Conservation (phyloP, 306 rosid species). For the Castanospermum australe region DNA sequence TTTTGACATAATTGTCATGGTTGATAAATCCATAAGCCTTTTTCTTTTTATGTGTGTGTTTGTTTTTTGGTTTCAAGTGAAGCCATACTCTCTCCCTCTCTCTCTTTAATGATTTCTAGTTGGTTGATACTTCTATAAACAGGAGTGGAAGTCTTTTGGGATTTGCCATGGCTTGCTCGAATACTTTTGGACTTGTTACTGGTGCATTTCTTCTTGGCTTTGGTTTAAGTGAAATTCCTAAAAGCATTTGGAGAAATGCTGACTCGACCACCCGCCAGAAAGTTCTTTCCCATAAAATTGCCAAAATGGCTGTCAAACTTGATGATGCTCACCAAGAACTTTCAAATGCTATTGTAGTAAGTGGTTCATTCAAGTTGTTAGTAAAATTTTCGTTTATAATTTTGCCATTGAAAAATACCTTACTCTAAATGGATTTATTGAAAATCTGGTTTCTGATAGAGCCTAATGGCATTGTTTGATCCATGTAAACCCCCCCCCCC, state of each 20-base stretch:
- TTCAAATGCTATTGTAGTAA: conserved; percentile 93
- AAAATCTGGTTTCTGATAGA: not conserved
- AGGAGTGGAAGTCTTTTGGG: conserved; percentile 83
- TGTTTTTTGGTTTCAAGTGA: not conserved
- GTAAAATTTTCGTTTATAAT: not conserved
- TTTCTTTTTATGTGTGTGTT: conserved; percentile 13
- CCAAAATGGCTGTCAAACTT: conserved; percentile 90
- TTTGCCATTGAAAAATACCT: not conserved
- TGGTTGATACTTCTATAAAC: conserved; percentile 36
- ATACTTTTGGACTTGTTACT: conserved; percentile 97
- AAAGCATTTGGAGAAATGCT: conserved; percentile 88
- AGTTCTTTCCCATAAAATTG: conserved; percentile 92
- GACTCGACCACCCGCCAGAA: conserved; percentile 90
- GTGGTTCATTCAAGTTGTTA: conserved; percentile 23
- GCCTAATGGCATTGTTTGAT: not conserved
- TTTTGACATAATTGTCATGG: conserved; percentile 9
- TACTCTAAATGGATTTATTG: not conserved
- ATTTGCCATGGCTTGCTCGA: conserved; percentile 95
- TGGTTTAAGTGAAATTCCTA: conserved; percentile 97
- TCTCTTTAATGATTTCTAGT: conserved; percentile 22
- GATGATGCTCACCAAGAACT: conserved; percentile 98
- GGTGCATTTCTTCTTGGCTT: conserved; percentile 98
- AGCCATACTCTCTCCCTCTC: not conserved
- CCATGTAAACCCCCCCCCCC: not conserved
- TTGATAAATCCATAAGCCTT: not conserved